Evolutionary conservation across 306 rosid species (phyloP).

Genomic region (Oxytropis ochrocephala): DNA sequence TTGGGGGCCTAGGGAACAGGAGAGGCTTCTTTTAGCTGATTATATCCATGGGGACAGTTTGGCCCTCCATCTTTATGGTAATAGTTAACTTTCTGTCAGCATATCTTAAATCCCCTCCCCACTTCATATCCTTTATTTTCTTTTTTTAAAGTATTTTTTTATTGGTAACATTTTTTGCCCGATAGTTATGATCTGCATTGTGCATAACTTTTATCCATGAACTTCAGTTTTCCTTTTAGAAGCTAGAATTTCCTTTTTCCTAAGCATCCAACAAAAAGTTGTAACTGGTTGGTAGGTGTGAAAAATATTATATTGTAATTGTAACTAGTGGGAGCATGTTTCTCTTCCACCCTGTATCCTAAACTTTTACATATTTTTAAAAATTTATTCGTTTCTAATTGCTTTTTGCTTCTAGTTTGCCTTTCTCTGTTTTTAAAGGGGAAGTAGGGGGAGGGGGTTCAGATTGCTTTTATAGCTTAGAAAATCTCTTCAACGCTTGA

Average conservation of each 20-base stretch:
- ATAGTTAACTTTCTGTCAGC: slow-evolving; percentile 14
- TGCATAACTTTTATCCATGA: not conserved
- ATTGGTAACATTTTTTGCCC: not conserved
- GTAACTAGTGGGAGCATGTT: not conserved
- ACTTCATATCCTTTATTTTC: not conserved
- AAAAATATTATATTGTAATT: not conserved
- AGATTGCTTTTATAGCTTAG: not conserved
- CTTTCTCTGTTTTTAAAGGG: not conserved
- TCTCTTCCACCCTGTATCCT: not conserved
- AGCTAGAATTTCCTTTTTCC: not conserved
- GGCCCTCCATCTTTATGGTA: slow-evolving; percentile 97
- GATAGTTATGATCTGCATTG: not conserved
- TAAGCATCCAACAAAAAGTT: not conserved
- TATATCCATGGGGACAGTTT: slow-evolving; percentile 83
- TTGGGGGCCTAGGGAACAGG: slow-evolving; percentile 99
- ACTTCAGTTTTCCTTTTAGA: not conserved
- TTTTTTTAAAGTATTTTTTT: not conserved
- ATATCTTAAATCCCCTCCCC: not conserved
- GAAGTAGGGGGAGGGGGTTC: not conserved
- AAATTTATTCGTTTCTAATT: not conserved
- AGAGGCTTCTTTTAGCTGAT: slow-evolving; percentile 94
- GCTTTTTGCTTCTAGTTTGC: not conserved
- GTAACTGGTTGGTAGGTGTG: not conserved
- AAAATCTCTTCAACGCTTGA: not conserved
- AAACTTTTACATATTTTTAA: not conserved